Evolutionary conservation across 352 stramenopile genomes (phyloP), one percentile per base, ranked within the genome.

Genomic region (Thalassiosira exigua): DNA sequence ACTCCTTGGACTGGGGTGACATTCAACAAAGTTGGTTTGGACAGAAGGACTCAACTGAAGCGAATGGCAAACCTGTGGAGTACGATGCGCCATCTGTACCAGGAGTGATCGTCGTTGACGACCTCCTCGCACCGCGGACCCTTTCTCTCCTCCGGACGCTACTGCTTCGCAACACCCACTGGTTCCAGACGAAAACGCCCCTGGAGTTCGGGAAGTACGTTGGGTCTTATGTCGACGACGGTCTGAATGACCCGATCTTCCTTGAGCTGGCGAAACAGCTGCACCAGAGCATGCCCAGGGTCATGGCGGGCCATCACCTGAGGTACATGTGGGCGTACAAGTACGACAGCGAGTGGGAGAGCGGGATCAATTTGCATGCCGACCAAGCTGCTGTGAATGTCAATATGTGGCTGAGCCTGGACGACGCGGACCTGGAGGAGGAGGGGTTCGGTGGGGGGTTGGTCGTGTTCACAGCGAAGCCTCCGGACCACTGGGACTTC

Each of bases 371-470:
- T 46, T 64, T 89, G 1, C 87, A 94, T 67, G 85, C 87, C 12
- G 89, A 94, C 66, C 39, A 88, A 33, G 89, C 87, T 48, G 64
- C 80, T 14, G 79, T 94, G n/a, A 93, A 93, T 76, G 67, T 94
- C 0, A 93, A 94, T 57, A 46, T 94, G 19, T 93, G 89, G 89
- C 26, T 94, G 17, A 93, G 86, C 36, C 89, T 87, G 5, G 83
- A 93, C 62, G 84, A 90, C 7, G 87, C 86, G 17, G 92, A 93
- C 59, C 61, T 91, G 12, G 84, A 90, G 36, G 30, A 66, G 21
- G 74, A 67, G 11, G 76, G 42, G 17, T n/a, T n/a, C n/a, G n/a
- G n/a, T n/a, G 87, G 86, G 2, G 84, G 84, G 11, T 68, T 93
- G 19, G 71, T 94, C 21, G 59, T 93, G 1, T 92, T 77, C 46